phyloP scores from a whole-genome alignment of 1,284 basidiomycete species.

The Moesziomyces aphidis region DNA sequence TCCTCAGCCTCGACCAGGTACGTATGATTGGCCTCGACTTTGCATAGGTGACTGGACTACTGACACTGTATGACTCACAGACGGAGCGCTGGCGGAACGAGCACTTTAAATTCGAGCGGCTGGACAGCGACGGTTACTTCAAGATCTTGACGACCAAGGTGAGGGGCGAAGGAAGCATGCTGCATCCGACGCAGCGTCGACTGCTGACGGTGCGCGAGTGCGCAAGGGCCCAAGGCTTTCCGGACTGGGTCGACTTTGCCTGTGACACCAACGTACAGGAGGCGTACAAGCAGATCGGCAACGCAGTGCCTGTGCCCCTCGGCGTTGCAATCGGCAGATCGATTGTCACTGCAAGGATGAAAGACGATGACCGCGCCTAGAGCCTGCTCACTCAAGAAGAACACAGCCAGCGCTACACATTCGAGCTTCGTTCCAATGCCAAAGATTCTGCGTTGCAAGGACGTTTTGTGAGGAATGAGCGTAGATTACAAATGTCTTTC shows the following conservation, averaged over 20 bases:
- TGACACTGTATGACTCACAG: too few relatives aligned
- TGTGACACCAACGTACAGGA: slow-evolving; percentile 16
- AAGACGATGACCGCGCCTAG: neutral
- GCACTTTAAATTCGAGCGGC: slow-evolving; percentile 15
- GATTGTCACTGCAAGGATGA: slow-evolving; percentile 16
- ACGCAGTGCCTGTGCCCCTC: slow-evolving; percentile 37
- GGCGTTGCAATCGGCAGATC: slow-evolving; percentile 16
- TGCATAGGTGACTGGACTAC: too few relatives aligned
- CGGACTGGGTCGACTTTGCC: slow-evolving; percentile 34
- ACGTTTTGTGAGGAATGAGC: neutral
- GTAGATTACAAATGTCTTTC: neutral
- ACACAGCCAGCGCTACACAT: too few relatives aligned
- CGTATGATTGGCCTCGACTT: neutral
- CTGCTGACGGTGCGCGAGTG: slow-evolving; percentile 44
- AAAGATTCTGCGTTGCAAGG: neutral
- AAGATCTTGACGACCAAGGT: slow-evolving; percentile 14
- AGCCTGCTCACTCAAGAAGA: too few relatives aligned
- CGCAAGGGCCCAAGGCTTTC: slow-evolving; percentile 40
- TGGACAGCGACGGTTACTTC: slow-evolving; percentile 16
- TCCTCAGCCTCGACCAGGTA: slow-evolving; percentile 6
- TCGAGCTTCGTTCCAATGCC: too few relatives aligned
- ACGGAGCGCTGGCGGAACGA: slow-evolving; percentile 1
- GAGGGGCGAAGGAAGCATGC: slow-evolving; percentile 8
- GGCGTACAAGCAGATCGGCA: slow-evolving; percentile 43
- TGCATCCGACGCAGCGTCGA: slow-evolving; percentile 37